Conservation (phyloP, 805 yeast genomes). For the Jamesozyma gamospora region DNA sequence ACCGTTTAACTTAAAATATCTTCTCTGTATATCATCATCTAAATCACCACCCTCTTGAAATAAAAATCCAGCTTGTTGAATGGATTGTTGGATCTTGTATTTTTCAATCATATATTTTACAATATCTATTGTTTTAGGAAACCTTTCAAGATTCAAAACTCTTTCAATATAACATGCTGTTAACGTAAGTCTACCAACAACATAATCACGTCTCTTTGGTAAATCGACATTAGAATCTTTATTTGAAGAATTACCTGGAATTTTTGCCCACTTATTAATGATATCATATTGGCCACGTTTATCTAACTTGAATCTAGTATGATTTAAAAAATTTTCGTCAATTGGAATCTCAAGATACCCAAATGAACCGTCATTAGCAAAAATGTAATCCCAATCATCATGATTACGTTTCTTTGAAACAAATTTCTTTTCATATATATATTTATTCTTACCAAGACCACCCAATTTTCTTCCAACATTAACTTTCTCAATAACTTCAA, state of each 20-base stretch:
- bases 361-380: slow-evolving; percentile 85
- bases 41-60: slow-evolving; percentile 92
- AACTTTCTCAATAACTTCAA: slow-evolving; percentile 51
- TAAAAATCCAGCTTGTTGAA: slow-evolving; percentile 54
- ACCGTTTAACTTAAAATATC: slow-evolving; percentile 68
- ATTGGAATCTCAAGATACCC: slow-evolving; percentile 59
- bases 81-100: slow-evolving; percentile 26
- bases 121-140: slow-evolving; percentile 60
- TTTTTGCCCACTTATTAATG: slow-evolving; percentile 67
- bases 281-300: slow-evolving; percentile 8
- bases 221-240: slow-evolving; percentile 1
- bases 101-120: slow-evolving; percentile 37
- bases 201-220: slow-evolving; percentile 39
- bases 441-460: slow-evolving; percentile 29
- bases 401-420: slow-evolving; percentile 38
- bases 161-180: slow-evolving; percentile 64
- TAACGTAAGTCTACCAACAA: slow-evolving; percentile 56
- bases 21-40: slow-evolving; percentile 49
- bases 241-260: not conserved
- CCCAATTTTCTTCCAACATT: slow-evolving; percentile 33
- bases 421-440: slow-evolving; percentile 33
- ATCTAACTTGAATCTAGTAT: slow-evolving; percentile 7
- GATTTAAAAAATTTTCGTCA: slow-evolving; percentile 10
- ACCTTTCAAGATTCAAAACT: slow-evolving; percentile 44
- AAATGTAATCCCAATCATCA: slow-evolving; percentile 52